phyloP scores from a whole-genome alignment of 2,329 filamentous ascomycete genomes.

The Dichotomopilus funicola region DNA sequence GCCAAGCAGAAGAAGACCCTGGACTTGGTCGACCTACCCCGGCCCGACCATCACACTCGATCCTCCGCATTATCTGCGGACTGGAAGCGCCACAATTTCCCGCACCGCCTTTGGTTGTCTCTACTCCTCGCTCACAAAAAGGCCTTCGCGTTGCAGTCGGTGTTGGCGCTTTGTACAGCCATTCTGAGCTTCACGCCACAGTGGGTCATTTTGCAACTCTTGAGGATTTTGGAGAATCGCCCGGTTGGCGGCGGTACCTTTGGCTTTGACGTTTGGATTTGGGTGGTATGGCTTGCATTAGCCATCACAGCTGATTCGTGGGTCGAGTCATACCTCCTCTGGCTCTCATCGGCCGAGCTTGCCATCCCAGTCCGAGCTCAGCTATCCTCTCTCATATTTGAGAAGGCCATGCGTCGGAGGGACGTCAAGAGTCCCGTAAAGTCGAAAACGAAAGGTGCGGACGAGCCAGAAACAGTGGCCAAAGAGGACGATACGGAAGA shows the following conservation, averaged over 20 bases:
- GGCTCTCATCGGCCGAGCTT: slow-evolving; percentile 58
- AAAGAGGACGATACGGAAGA: slow-evolving; percentile 44
- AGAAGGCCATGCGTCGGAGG: slow-evolving; percentile 70
- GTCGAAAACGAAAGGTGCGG: slow-evolving; percentile 32
- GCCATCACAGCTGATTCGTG: slow-evolving; percentile 52
- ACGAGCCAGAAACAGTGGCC: slow-evolving; percentile 30
- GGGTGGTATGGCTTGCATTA: slow-evolving; percentile 58
- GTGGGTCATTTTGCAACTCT: slow-evolving; percentile 58
- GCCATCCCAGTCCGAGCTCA: slow-evolving; percentile 62
- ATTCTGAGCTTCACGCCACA: slow-evolving; percentile 64
- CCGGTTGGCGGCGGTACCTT: slow-evolving; percentile 36
- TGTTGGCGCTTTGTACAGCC: slow-evolving; percentile 47
- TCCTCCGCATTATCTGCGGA: slow-evolving; percentile 42
- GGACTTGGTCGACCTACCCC: slow-evolving; percentile 55
- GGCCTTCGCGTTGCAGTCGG: slow-evolving; percentile 52
- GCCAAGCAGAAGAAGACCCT: slow-evolving; percentile 54
- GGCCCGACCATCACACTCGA: slow-evolving; percentile 50
- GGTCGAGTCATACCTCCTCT: slow-evolving; percentile 61
- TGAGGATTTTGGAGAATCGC: slow-evolving; percentile 56
- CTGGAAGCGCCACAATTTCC: slow-evolving; percentile 44
- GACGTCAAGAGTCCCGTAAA: slow-evolving; percentile 62
- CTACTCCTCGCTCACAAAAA: slow-evolving; percentile 52
- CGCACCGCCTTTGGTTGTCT: slow-evolving; percentile 51
- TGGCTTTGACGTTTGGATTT: slow-evolving; percentile 53
- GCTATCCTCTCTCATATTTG: slow-evolving; percentile 65